Percentiles rank a stretch among this genome's conserved stretches.
phyloP scores from a whole-genome alignment of 2,329 filamentous ascomycete genomes.

The Bretziella fagacearum region DNA sequence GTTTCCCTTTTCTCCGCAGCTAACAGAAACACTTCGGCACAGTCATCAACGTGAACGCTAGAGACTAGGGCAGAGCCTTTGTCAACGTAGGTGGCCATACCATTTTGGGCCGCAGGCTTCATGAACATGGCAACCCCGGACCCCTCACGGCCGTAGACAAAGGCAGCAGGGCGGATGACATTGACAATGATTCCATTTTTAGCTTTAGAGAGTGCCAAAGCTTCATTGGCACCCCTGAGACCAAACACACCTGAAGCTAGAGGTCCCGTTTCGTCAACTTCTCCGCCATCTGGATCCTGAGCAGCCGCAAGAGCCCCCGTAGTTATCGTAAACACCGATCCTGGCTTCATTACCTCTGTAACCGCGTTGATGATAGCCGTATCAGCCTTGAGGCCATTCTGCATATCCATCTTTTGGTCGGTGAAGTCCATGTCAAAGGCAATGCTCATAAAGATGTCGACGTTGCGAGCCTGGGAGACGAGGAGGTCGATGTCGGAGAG shows the following conservation, averaged over 20 bases:
- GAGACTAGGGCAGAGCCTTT: conserved; percentile 20
- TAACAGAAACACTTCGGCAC: conserved; percentile 25
- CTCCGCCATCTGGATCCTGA: conserved; percentile 19
- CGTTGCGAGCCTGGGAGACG: conserved; percentile 22
- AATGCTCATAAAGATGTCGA: conserved; percentile 29
- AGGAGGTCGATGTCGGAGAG: conserved; percentile 25
- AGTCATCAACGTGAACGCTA: conserved; percentile 28
- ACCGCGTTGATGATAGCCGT: conserved; percentile 24
- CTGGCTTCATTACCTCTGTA: conserved; percentile 21
- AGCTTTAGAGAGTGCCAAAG: conserved; percentile 19
- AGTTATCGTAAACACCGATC: conserved; percentile 23
- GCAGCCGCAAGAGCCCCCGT: conserved; percentile 20
- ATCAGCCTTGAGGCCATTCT: conserved; percentile 20
- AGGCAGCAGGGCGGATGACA: conserved; percentile 26
- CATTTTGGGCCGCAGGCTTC: conserved; percentile 18
- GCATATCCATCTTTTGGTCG: conserved; percentile 19
- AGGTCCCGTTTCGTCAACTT: conserved; percentile 19
- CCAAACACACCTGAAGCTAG: conserved; percentile 17
- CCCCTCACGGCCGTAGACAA: conserved; percentile 28
- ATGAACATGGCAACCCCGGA: background rate
- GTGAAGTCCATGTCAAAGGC: conserved; percentile 22
- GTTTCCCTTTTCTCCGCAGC: conserved; percentile 22
- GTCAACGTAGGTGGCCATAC: conserved; percentile 20
- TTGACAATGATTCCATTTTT: conserved; percentile 22
- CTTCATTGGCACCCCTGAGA: conserved; percentile 20